phyloP scores from a whole-genome alignment of 108 stramenopile species.

The Halocafeteria seosinensis region DNA sequence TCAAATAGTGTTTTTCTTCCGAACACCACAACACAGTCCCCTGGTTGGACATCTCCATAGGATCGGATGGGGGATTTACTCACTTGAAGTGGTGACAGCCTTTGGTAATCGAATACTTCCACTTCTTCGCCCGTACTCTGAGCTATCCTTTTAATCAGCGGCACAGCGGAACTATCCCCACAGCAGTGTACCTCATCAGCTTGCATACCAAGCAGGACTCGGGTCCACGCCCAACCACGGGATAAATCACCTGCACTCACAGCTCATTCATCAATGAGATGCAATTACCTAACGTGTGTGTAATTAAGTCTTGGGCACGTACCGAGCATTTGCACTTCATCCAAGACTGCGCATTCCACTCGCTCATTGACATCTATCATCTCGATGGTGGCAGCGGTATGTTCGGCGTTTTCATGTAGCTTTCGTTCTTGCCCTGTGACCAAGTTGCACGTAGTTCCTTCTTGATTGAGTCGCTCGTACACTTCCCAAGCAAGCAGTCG shows the following conservation, averaged over 20 bases:
- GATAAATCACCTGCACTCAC: background rate
- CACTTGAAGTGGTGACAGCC: slow-evolving; percentile 52
- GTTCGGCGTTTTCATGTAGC: slow-evolving; percentile 51
- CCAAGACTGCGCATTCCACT: slow-evolving; percentile 75
- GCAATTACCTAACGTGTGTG: background rate
- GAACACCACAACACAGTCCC: slow-evolving; percentile 62
- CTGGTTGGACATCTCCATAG: background rate
- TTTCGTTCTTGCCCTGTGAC: slow-evolving; percentile 70
- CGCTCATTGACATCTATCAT: slow-evolving; percentile 37
- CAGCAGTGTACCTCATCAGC: slow-evolving; percentile 74
- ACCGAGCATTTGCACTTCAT: slow-evolving; percentile 82
- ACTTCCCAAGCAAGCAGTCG: slow-evolving; percentile 75
- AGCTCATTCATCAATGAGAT: background rate
- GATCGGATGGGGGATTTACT: slow-evolving; percentile 22
- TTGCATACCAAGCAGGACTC: slow-evolving; percentile 62
- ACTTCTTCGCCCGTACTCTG: slow-evolving; percentile 65
- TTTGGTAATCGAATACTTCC: slow-evolving; percentile 55
- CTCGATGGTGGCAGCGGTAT: slow-evolving; percentile 66
- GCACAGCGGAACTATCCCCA: slow-evolving; percentile 61
- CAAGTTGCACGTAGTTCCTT: slow-evolving; percentile 26
- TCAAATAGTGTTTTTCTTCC: slow-evolving; percentile 56
- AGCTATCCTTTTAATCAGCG: slow-evolving; percentile 46
- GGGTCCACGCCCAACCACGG: slow-evolving; percentile 63
- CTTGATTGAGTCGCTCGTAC: slow-evolving; percentile 52
- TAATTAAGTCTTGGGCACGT: slow-evolving; percentile 28